Conservation (phyloP, 2,329 filamentous ascomycete species). For the Bipolaris bicolor region DNA sequence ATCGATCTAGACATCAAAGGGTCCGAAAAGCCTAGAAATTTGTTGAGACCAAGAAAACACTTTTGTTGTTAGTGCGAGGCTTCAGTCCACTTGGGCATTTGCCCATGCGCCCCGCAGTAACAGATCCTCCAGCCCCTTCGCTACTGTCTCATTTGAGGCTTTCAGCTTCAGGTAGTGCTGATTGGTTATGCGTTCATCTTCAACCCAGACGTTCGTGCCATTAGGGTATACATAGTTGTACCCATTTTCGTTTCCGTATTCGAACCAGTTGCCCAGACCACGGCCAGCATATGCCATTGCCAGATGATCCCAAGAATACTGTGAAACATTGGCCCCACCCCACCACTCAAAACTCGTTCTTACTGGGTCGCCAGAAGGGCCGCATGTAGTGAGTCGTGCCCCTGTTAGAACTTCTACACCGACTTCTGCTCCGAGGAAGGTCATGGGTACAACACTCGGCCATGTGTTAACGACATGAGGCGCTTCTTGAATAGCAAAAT, state of each 20-base stretch:
- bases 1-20: neutral
- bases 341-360: slow-evolving; percentile 32
- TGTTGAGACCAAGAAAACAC: neutral
- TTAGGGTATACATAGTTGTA: slow-evolving; percentile 52
- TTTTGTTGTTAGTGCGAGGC: slow-evolving; percentile 1
- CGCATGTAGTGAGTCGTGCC: slow-evolving; percentile 37
- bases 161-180: slow-evolving; percentile 45
- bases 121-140: slow-evolving; percentile 3
- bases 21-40: neutral
- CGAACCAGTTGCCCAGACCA: slow-evolving; percentile 41
- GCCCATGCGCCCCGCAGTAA: slow-evolving; percentile 5
- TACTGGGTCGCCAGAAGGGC: slow-evolving; percentile 25
- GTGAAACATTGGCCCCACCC: slow-evolving; percentile 27
- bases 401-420: slow-evolving; percentile 54
- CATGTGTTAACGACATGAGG: slow-evolving; percentile 57
- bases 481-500: slow-evolving; percentile 56
- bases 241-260: slow-evolving; percentile 48
- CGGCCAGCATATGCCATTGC: slow-evolving; percentile 28
- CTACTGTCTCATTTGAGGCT: slow-evolving; percentile 1
- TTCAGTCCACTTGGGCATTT: slow-evolving; percentile 6
- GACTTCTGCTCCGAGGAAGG: slow-evolving; percentile 55
- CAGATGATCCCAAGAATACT: slow-evolving; percentile 35
- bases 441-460: slow-evolving; percentile 42
- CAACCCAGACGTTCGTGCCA: slow-evolving; percentile 55
- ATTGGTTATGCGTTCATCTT: slow-evolving; percentile 43